Percentiles rank a stretch among this genome's conserved stretches.
Evolutionary conservation across 768 basidiomycete species (phyloP).

Genomic region (Thelephora ganbajun): DNA sequence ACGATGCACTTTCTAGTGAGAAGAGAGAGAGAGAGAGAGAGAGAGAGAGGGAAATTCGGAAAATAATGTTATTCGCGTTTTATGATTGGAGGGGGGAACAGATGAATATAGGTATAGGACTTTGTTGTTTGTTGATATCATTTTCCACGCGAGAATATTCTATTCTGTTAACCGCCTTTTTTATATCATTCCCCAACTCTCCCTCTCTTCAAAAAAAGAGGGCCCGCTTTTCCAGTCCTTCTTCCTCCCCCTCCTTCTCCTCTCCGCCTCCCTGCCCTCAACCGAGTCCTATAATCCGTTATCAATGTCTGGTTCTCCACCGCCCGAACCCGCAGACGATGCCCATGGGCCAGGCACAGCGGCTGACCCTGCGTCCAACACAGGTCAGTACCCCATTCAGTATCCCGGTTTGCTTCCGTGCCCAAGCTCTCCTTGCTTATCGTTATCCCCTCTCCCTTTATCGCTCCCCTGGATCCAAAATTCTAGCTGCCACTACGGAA

Average conservation of each 20-base stretch:
- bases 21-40: slow-evolving; percentile 1
- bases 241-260: slow-evolving; percentile 31
- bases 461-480: slow-evolving; percentile 9
- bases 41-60: neutral
- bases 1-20: neutral
- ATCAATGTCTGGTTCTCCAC: slow-evolving; percentile 51
- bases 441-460: slow-evolving; percentile 11
- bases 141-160: slow-evolving; percentile 60
- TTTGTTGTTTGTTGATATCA: neutral
- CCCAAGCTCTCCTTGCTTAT: slow-evolving; percentile 14
- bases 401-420: slow-evolving; percentile 9
- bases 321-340: slow-evolving; percentile 39
- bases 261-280: slow-evolving; percentile 19
- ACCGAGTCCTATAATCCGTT: slow-evolving; percentile 12
- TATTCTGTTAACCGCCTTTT: slow-evolving; percentile 45
- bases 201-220: slow-evolving; percentile 37
- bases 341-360: slow-evolving; percentile 32
- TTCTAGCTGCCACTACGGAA: slow-evolving; percentile 23
- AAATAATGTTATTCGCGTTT: neutral
- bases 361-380: slow-evolving; percentile 24
- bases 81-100: too few species aligned
- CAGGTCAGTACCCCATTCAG: slow-evolving; percentile 9
- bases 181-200: neutral
- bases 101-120: neutral
- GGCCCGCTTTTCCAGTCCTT: slow-evolving; percentile 48